Evolutionary conservation across 192 early-diverging fungal species (phyloP), one percentile per base, ranked within the genome.

Genomic region (Backusella sp.): DNA sequence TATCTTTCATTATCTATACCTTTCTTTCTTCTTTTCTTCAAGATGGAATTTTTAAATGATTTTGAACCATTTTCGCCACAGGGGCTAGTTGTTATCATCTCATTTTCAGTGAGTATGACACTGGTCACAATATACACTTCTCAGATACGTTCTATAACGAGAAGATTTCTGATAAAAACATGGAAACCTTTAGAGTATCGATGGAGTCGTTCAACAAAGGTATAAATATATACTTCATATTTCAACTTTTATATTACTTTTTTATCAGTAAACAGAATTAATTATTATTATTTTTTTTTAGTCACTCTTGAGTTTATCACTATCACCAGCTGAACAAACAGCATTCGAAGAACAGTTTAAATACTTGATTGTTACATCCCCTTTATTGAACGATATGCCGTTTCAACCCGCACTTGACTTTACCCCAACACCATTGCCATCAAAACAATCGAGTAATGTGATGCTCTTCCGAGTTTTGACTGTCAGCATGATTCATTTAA

Each of bases 261-360:
- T 44, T 44, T 44, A 44, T 44, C 42, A 32, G 12, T 44, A 17
- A 44, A 44, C 15, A 44, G 15, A 0, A 17, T 9, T 21, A n/a
- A 0, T 59, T 59, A 6, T 59, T 21, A 9, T 59, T 59, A 23
- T 11, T 23, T 2, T 32, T 32, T 2, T 32, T 56, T 17, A 87
- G 88, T 78, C 79, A 37, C 72, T 82, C 2, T 77, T 86, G n/a
- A 78, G 53, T 59, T 59, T 82, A 12, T 83, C 88, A 19, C 68
- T 88, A 8, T 78, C 88, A 1, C 74, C 80, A 53, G 49, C 72
- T 14, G 87, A 90, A 72, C 85, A 90, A 76, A 78, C 79, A 53
- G 77, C 77, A 26, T 90, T 88, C 69, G 88, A 90, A 73, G 88
- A 90, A 66, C 84, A 86, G 0, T 90, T 90, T 71, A 88, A 87